phyloP scores from a whole-genome alignment of 345 rosid genomes.

The Mallotus nudiflorus region DNA sequence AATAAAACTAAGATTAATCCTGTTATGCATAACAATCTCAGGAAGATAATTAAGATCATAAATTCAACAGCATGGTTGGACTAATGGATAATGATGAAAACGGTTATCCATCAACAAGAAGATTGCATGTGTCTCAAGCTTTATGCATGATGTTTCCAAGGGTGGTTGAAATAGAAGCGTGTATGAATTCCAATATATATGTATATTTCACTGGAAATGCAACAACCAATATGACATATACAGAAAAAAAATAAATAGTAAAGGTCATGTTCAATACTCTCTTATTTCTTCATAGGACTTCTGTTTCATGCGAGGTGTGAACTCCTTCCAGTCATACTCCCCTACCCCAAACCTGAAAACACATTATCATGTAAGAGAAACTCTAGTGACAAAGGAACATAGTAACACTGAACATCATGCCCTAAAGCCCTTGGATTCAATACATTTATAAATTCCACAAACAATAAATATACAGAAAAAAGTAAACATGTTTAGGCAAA shows the following conservation, averaged over 20 bases:
- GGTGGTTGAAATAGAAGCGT: not conserved
- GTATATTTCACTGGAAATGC: not conserved
- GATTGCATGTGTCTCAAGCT: not conserved
- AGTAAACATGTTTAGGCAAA: not conserved
- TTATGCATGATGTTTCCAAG: not conserved
- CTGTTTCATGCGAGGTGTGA: constrained; percentile 83
- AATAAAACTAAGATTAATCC: not conserved
- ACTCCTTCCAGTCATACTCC: constrained; percentile 89
- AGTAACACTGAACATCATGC: not conserved
- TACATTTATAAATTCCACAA: not conserved
- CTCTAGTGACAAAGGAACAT: not conserved
- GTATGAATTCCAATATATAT: too few relatives aligned
- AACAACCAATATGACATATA: not conserved
- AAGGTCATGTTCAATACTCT: constrained; percentile 47
- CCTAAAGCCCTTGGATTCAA: constrained; percentile 16
- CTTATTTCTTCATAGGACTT: constrained; percentile 82
- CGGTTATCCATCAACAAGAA: not conserved
- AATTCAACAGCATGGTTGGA: not conserved
- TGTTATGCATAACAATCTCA: not conserved
- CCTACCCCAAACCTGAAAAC: constrained; percentile 84
- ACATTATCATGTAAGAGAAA: constrained; percentile 18
- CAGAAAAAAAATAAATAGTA: not conserved
- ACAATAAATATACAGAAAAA: not conserved
- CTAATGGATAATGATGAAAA: not conserved
- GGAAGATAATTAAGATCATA: not conserved